Base-by-base conservation (phyloP, 2,329 filamentous ascomycete species). In the Fulvia fulva region DNA sequence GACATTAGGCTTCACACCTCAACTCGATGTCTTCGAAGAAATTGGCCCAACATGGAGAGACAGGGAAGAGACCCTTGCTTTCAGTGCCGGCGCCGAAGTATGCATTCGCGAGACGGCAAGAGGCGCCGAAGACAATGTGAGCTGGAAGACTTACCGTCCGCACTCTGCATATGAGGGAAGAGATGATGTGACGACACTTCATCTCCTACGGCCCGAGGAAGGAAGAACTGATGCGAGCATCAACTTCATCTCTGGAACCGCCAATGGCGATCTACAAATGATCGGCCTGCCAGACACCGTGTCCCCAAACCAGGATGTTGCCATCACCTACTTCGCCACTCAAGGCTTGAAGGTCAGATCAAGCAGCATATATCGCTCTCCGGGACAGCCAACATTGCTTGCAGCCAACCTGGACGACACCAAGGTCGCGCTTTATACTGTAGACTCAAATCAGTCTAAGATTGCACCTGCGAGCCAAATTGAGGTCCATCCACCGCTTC, bases 141-240 rank as follows among this genome's bases (percentile, higher is more conserved):
- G 53, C 21, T 86, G 82, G 81, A 74, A 77, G 34, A 75, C 78
- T 2, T 85, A 83, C 64, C 78, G 78, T 56, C 79, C 82, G 14
- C 71, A 80, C 5, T 74, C 79, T 7, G 74, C 78, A 46, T 70
- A 72, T 23, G 81, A 83, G 58, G 83, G 76, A 53, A 68, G 78
- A 55, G 83, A 87, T 67, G 85, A 87, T 68, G 82, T 87, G 32
- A 82, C 81, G 19, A 76, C 79, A 28, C 61, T 87, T 51, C 81
- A 82, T 62, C 65, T 87, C 1, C 66, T 87, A 28, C 53, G 63
- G n/a, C 59, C 62, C 11, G 47, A 59, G 55, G 67, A 66, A 55
- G 46, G 61, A 12, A 47, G 25, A 66, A 50, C 67, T 2, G 59
- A 65, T 21, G 58, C 5, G 71, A 73, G 19, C 69, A 65, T 7